Evolutionary conservation across 768 basidiomycete genomes (phyloP).

Genomic region (Boletus vinaceobasis): DNA sequence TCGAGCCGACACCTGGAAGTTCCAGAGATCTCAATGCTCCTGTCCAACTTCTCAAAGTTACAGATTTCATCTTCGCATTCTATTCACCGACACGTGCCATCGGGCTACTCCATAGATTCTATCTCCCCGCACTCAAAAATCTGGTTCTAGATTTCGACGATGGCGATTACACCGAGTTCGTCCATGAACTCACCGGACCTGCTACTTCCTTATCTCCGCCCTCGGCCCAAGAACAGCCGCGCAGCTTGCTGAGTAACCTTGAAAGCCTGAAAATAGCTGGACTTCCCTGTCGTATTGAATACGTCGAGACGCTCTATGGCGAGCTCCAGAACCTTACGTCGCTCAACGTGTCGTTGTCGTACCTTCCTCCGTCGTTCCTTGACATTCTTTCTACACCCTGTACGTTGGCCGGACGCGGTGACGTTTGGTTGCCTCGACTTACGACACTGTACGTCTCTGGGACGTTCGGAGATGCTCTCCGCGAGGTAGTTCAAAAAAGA

Average conservation of each 20-base stretch:
- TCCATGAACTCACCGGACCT: constrained; percentile 37
- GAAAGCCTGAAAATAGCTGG: constrained; percentile 51
- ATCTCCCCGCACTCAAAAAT: constrained; percentile 34
- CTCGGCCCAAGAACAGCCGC: constrained; percentile 35
- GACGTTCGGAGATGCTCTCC: constrained; percentile 40
- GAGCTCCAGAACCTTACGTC: constrained; percentile 46
- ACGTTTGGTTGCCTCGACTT: constrained; percentile 48
- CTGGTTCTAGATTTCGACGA: constrained; percentile 54
- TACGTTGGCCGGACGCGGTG: background rate
- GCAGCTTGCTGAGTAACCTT: constrained; percentile 40
- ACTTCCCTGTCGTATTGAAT: constrained; percentile 40
- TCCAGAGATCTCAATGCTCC: constrained; percentile 27
- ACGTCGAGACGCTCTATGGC: constrained; percentile 39
- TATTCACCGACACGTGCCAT: constrained; percentile 43
- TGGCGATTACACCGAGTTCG: constrained; percentile 52
- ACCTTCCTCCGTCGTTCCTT: constrained; percentile 30
- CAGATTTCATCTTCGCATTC: constrained; percentile 46
- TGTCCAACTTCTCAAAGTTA: constrained; percentile 29
- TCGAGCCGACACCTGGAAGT: constrained; percentile 14
- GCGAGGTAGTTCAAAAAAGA: constrained; percentile 43
- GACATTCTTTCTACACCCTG: constrained; percentile 9
- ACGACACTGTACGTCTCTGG: constrained; percentile 45
- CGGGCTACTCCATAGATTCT: constrained; percentile 24
- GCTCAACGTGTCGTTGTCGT: constrained; percentile 39
- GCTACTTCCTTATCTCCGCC: constrained; percentile 27